These are phyloP conservation scores for Arxiozyma heterogenica DNA, from an alignment of 1,139 yeast species.

Conservation along the genomic window DNA sequence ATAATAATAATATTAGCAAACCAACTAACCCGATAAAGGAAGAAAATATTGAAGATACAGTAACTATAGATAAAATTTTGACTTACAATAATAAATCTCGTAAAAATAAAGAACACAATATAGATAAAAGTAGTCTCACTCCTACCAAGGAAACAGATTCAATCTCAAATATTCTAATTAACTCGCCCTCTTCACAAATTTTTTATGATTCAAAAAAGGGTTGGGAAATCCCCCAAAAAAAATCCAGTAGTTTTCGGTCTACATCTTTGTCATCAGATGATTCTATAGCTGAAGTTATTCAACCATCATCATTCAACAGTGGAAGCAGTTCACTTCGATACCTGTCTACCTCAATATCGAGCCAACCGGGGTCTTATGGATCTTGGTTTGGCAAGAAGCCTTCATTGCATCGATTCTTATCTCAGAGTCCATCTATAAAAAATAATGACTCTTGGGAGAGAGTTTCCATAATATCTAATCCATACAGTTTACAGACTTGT, in stretches of 20 bases:
- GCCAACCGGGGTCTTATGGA: slow-evolving; percentile 28
- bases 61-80: background rate
- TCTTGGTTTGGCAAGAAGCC: slow-evolving; percentile 29
- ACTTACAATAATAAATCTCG: background rate
- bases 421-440: slow-evolving; percentile 22
- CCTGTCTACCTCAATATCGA: slow-evolving; percentile 28
- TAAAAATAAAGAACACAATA: background rate
- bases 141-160: slow-evolving; percentile 1
- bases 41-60: background rate
- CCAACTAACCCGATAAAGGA: background rate
- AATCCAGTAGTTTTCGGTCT: slow-evolving; percentile 15
- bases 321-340: slow-evolving; percentile 25
- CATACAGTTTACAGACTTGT: background rate
- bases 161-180: background rate
- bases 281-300: slow-evolving; percentile 26
- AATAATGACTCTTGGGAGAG: slow-evolving; percentile 20
- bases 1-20: background rate
- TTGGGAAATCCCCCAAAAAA: slow-evolving; percentile 29
- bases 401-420: slow-evolving; percentile 15
- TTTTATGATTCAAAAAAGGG: slow-evolving; percentile 22
- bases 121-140: background rate
- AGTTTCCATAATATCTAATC: slow-evolving; percentile 3
- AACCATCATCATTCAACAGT: slow-evolving; percentile 28
- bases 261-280: slow-evolving; percentile 25
- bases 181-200: slow-evolving; percentile 8